Conservation (phyloP, 2,329 filamentous ascomycete species). For the Tolypocladium tropicale region DNA sequence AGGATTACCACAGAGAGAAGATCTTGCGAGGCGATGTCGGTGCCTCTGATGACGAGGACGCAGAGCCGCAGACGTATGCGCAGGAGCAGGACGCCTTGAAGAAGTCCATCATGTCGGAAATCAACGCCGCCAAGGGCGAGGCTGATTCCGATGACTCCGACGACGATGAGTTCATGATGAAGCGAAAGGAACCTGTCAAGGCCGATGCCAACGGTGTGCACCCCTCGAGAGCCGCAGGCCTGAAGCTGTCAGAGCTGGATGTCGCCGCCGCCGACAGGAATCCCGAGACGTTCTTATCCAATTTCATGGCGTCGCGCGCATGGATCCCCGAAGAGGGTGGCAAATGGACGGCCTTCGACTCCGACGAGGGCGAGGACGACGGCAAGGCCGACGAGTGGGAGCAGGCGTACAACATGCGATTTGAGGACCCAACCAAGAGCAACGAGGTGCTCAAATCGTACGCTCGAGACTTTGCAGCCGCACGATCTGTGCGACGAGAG, state of each 20-base stretch:
- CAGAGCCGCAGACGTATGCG: conserved; percentile 60
- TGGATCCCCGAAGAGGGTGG: conserved; percentile 65
- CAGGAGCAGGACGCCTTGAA: conserved; percentile 84
- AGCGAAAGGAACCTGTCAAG: conserved; percentile 51
- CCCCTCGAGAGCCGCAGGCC: conserved; percentile 38
- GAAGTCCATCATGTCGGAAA: conserved; percentile 65
- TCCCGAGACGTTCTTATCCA: conserved; percentile 86
- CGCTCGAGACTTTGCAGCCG: conserved; percentile 72
- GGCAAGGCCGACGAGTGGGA: conserved; percentile 80
- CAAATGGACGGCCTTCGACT: conserved; percentile 75
- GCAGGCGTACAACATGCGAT: conserved; percentile 88
- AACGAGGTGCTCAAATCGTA: conserved; percentile 86
- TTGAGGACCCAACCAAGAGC: conserved; percentile 80
- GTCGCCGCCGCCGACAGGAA: conserved; percentile 73
- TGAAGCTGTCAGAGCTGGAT: conserved; percentile 49
- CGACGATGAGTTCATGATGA: conserved; percentile 61
- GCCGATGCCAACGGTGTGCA: conserved; percentile 37
- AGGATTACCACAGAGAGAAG: conserved; percentile 87
- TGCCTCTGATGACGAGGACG: conserved; percentile 47
- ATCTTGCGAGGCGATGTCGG: conserved; percentile 61
- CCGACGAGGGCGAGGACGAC: conserved; percentile 79
- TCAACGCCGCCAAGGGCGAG: conserved; percentile 52
- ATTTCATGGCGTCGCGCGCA: conserved; percentile 85
- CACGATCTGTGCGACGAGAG: conserved; percentile 77
- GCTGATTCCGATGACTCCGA: conserved; percentile 40